These are phyloP conservation scores for Lactarius trivialis DNA, from an alignment of 768 basidiomycete species.

Conservation along the genomic window DNA sequence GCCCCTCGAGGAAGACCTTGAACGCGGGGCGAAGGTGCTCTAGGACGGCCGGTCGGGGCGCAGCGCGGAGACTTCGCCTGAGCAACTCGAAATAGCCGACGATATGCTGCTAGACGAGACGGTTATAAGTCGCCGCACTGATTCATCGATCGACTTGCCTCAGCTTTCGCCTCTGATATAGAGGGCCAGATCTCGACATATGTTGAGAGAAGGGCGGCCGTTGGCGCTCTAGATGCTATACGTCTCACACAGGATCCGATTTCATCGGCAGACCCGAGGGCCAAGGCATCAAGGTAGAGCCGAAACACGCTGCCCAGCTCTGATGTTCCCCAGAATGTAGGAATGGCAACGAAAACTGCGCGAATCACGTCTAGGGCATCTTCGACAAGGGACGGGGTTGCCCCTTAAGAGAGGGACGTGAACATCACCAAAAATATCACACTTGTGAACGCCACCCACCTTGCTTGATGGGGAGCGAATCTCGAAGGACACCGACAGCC, in stretches of 20 bases:
- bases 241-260: slow-evolving; percentile 50
- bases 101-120: slow-evolving; percentile 6
- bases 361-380: slow-evolving; percentile 48
- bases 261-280: slow-evolving; percentile 27
- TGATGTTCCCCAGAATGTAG: slow-evolving; percentile 68
- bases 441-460: slow-evolving; percentile 10
- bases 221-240: slow-evolving; percentile 62
- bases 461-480: slow-evolving; percentile 28
- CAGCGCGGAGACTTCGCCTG: slow-evolving; percentile 17
- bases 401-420: slow-evolving; percentile 20
- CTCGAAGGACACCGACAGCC: slow-evolving; percentile 44
- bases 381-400: slow-evolving; percentile 29
- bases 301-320: slow-evolving; percentile 53
- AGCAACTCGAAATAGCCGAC: slow-evolving; percentile 20
- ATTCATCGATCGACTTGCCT: background rate
- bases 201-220: slow-evolving; percentile 60
- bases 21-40: slow-evolving; percentile 20
- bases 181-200: slow-evolving; percentile 54
- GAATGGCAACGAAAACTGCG: slow-evolving; percentile 65
- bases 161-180: slow-evolving; percentile 30
- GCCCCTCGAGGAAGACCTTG: slow-evolving; percentile 21
- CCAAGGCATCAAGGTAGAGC: slow-evolving; percentile 45
- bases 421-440: slow-evolving; percentile 2
- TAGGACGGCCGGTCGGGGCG: slow-evolving; percentile 11
- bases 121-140: background rate